Evolutionary conservation across 257 asterid species (phyloP).

Genomic region (Nicotiana benthamiana): DNA sequence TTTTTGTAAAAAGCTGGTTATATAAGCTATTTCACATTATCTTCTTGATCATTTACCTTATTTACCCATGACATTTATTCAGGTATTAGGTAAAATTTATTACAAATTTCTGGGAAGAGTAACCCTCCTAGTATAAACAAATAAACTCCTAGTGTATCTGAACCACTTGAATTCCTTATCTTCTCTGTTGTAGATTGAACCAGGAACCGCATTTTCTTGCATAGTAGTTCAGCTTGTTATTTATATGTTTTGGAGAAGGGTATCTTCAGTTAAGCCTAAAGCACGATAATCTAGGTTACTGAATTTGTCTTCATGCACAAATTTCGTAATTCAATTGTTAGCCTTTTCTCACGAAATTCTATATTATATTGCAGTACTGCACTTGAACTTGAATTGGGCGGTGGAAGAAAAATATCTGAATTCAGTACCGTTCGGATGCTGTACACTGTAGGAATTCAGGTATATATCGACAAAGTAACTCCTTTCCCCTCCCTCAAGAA

Average conservation of each 20-base stretch:
- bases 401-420: conserved; percentile 88
- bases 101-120: neutral
- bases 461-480: conserved; percentile 5
- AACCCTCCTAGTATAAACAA: neutral
- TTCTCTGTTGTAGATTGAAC: neutral
- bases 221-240: neutral
- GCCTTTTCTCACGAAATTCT: conserved; percentile 14
- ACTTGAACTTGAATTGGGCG: conserved; percentile 90
- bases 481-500: neutral
- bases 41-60: neutral
- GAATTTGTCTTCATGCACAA: neutral
- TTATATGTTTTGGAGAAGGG: neutral
- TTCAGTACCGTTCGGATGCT: conserved; percentile 80
- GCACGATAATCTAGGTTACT: neutral
- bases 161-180: neutral
- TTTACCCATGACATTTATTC: neutral
- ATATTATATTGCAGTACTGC: conserved; percentile 39
- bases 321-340: neutral
- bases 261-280: neutral
- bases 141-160: neutral
- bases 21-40: neutral
- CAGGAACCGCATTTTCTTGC: neutral
- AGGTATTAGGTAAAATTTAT: neutral
- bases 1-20: neutral
- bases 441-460: conserved; percentile 88